Base-by-base conservation (phyloP, 1,139 yeast species). In the Pichia sp. region DNA sequence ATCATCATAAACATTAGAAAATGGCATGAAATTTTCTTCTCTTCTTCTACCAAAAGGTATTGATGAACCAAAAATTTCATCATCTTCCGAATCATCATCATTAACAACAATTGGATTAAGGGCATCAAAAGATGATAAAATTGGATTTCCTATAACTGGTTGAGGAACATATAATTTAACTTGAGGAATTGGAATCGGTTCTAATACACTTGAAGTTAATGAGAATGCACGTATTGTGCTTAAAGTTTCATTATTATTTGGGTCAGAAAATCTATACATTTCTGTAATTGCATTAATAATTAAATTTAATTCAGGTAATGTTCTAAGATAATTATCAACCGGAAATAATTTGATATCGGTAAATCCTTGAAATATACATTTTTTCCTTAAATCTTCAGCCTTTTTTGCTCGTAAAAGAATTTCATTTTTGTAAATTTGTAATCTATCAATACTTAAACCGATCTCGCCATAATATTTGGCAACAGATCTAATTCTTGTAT, bases 61-160 rank as follows among this genome's bases (percentile, higher is more conserved):
- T 6, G 27, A 33, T 7, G 11, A n/a, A 10, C 9, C 25, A 33
- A 24, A 33, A 7, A 24, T 6, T 4, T 35, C 30, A 11, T 20
- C 33, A 3, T 34, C 45, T 16, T 27, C 45, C 22, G 50, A 51
- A 3, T 35, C 49, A 24, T 51, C 52, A 16, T 35, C 49, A 38
- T 51, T 38, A 20, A 33, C 20, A 12, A 37, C 24, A 24, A 30
- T 35, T 16, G 35, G 35, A 32, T 32, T 32, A 9, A 22, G 10
- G 11, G 23, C 16, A 23, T 32, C 16, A 32, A 11, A 22, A 3
- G 4, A 22, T 10, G 11, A 8, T 8, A 32, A 12, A 31, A 33
- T 24, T 24, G 36, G 22, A 11, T 33, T 24, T 7, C 8, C 27
- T 4, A 7, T 24, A 16, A 20, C 2, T 22, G 7, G 9, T n/a